Conservation (phyloP, 139 green algal species). For the Desmodesmus armatus region DNA sequence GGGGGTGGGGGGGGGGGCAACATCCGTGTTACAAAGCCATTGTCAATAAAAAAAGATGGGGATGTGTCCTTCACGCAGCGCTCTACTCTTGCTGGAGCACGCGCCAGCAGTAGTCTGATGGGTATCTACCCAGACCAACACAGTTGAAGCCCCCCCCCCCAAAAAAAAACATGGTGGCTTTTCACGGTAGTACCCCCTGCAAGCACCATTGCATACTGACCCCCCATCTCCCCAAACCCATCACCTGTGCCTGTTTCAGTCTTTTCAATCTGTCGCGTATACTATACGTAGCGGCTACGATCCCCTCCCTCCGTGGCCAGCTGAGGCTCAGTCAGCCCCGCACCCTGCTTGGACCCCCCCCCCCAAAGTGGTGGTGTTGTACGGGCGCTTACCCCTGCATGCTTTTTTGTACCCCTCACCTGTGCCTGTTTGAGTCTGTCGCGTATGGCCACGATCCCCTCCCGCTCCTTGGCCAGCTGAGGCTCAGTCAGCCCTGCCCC, state of each 20-base stretch:
- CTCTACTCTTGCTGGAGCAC: not conserved
- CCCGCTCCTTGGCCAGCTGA: slow-evolving; percentile 38
- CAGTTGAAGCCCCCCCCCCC: too few relatives aligned
- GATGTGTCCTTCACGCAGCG: not conserved
- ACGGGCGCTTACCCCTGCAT: not conserved
- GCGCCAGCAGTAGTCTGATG: not conserved
- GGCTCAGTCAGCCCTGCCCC: not conserved
- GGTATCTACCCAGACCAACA: too few relatives aligned
- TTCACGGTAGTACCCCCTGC: too few relatives aligned
- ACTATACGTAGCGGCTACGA: not conserved
- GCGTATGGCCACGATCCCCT: not conserved
- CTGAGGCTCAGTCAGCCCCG: not conserved
- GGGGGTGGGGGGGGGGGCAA: too few relatives aligned
- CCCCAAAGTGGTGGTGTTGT: too few relatives aligned
- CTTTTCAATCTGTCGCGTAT: not conserved
- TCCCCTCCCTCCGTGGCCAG: not conserved
- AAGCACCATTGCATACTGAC: too few relatives aligned
- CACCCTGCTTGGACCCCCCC: too few relatives aligned
- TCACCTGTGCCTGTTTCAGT: too few relatives aligned
- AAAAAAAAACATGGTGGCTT: too few relatives aligned
- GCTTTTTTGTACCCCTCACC: not conserved
- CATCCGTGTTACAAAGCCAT: not conserved
- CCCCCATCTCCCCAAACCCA: too few relatives aligned
- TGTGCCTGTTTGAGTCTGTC: not conserved
- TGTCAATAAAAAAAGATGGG: not conserved